Evolutionary conservation across 768 basidiomycete genomes (phyloP), one percentile per base, ranked within the genome.

Genomic region (Cyclocybe aegerita): DNA sequence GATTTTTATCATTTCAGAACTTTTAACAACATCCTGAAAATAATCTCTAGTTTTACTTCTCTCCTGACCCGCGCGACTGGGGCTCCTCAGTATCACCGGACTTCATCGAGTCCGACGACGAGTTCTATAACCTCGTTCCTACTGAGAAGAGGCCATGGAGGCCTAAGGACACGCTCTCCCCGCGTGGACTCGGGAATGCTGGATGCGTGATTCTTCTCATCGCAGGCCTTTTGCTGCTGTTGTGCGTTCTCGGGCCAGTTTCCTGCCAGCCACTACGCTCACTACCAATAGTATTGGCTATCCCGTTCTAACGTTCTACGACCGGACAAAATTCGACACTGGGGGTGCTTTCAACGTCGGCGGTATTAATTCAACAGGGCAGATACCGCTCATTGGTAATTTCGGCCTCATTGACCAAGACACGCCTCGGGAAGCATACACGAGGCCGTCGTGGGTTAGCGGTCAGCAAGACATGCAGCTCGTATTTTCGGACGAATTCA

Each of bases 401-500:
- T 70, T 71, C 64, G 75, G 74, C 31, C 76, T 83, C 48, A 80
- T 83, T 62, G 83, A 83, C 59, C 12, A 70, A 33, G 73, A 83
- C 53, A 85, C 82, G 0, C 79, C 93, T 0, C 52, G 70, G 31
- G 66, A 70, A 0, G 85, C 72, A 9, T 78, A 82, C 68, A 76
- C 73, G 46, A 74, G 79, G 61, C 42, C 75, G 0, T 82, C 84
- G 3, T 81, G 85, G 71, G 71, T 71, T 12, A 81, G 86, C 55
- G 81, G 84, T 1, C 61, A 61, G n/a, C 54, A 61, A 34, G 63
- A 70, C 35, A 64, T 80, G 67, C 70, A 76, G 38, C 71, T 91
- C 12, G 81, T 90, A 9, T 91, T 88, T 62, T 84, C 82, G 7
- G 90, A 93, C 64, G 90, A 93, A 60, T 92, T 93, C 61, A 82